phyloP scores from a whole-genome alignment of 257 asterid species.

The Lycium barbarum region DNA sequence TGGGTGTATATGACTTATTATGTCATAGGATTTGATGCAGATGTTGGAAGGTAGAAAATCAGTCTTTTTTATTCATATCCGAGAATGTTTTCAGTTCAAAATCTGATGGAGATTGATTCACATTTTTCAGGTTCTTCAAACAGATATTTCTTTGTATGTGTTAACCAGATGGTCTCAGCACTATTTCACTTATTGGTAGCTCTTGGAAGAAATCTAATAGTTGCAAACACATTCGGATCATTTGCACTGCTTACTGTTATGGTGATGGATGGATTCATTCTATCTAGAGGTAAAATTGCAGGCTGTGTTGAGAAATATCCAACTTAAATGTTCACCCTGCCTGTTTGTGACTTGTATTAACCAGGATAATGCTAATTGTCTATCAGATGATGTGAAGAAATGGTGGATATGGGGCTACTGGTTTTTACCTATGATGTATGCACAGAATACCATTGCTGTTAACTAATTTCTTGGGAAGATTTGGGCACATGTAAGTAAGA shows the following conservation, averaged over 20 bases:
- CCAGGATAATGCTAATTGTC: background rate
- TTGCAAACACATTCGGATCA: constrained; percentile 27
- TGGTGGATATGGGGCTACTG: constrained; percentile 47
- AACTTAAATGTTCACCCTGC: background rate
- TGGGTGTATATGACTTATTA: constrained; percentile 52
- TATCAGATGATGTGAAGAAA: constrained; percentile 32
- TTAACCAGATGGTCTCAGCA: constrained; percentile 7
- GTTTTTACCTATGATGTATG: constrained; percentile 45
- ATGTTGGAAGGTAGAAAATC: constrained; percentile 40
- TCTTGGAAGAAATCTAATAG: constrained; percentile 28
- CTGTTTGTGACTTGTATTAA: background rate
- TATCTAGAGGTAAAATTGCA: constrained; percentile 32
- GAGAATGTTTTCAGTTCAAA: background rate
- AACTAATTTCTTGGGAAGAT: constrained; percentile 44
- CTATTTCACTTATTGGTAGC: constrained; percentile 27
- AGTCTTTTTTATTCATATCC: background rate
- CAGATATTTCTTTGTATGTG: constrained; percentile 16
- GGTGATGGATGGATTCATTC: constrained; percentile 33
- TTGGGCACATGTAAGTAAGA: constrained; percentile 38
- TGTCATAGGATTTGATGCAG: constrained; percentile 58
- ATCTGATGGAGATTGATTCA: background rate
- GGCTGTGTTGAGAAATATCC: background rate
- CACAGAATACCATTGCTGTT: constrained; percentile 41
- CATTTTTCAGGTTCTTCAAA: constrained; percentile 28
- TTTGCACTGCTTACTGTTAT: constrained; percentile 17